These are phyloP conservation scores for Candida orba DNA, from an alignment of 805 yeast genomes.

Conservation along the genomic window DNA sequence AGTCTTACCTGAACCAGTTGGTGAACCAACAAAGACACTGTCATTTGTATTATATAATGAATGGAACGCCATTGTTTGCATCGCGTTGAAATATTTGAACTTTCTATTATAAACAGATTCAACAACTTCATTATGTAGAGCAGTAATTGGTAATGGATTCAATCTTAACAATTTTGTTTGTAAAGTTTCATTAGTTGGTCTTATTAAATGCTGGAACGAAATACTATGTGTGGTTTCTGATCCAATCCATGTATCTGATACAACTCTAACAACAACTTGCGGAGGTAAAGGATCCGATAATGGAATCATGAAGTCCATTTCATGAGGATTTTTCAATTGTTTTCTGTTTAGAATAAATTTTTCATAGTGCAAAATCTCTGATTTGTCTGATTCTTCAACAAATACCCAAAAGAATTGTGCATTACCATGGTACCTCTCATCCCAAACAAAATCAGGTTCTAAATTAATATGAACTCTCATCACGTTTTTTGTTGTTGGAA, in stretches of 20 bases:
- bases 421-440: conserved; percentile 68
- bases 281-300: conserved; percentile 83
- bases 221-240: conserved; percentile 69
- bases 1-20: conserved; percentile 98
- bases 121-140: conserved; percentile 59
- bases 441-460: conserved; percentile 83
- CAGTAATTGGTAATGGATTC: conserved; percentile 81
- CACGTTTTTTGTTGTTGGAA: conserved; percentile 83
- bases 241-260: conserved; percentile 88
- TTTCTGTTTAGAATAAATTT: conserved; percentile 61
- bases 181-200: conserved; percentile 82
- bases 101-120: conserved; percentile 60
- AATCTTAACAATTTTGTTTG: conserved; percentile 73
- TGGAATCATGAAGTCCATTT: conserved; percentile 89
- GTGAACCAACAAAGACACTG: conserved; percentile 90
- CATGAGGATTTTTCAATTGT: conserved; percentile 50
- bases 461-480: conserved; percentile 70
- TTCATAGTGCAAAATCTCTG: conserved; percentile 74
- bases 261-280: conserved; percentile 70
- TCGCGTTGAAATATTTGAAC: conserved; percentile 90
- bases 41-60: conserved; percentile 73
- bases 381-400: conserved; percentile 77
- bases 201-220: conserved; percentile 82
- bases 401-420: conserved; percentile 88
- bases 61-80: conserved; percentile 97